These are phyloP conservation scores for Colletotrichum somersetense DNA, from an alignment of 2,329 filamentous ascomycete species.

Conservation along the genomic window DNA sequence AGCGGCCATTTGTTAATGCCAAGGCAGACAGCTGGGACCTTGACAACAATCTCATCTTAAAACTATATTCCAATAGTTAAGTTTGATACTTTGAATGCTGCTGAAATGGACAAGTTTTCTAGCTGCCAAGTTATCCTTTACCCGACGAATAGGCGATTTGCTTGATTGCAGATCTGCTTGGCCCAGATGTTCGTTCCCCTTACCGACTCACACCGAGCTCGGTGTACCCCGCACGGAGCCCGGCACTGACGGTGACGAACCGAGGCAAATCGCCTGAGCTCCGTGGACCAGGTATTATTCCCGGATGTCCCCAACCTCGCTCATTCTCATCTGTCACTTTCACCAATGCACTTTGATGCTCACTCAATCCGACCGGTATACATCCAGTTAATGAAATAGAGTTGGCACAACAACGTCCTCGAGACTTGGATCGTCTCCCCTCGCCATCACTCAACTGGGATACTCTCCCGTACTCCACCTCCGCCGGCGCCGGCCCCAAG, in stretches of 20 bases:
- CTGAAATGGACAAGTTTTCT: too few relatives aligned
- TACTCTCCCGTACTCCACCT: neutral
- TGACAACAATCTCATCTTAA: too few relatives aligned
- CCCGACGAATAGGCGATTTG: too few relatives aligned
- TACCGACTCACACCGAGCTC: slow-evolving; percentile 19
- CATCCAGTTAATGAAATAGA: too few relatives aligned
- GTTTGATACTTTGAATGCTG: too few relatives aligned
- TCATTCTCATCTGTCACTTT: neutral
- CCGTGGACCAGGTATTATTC: neutral
- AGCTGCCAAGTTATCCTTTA: too few relatives aligned
- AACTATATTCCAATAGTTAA: too few relatives aligned
- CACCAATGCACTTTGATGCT: neutral
- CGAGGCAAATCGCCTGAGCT: slow-evolving; percentile 17
- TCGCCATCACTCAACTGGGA: neutral
- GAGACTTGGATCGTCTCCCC: neutral
- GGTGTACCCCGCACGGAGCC: slow-evolving; percentile 29
- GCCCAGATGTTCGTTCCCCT: neutral
- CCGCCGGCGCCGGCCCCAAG: neutral
- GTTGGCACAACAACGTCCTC: too few relatives aligned
- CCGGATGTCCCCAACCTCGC: slow-evolving; percentile 14
- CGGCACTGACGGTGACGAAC: neutral
- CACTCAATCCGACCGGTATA: neutral
- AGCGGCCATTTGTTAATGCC: too few relatives aligned
- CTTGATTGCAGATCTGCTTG: too few relatives aligned
- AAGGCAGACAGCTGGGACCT: too few relatives aligned